Conservation (phyloP, 306 rosid genomes). For the Pterocarpus santalinus region DNA sequence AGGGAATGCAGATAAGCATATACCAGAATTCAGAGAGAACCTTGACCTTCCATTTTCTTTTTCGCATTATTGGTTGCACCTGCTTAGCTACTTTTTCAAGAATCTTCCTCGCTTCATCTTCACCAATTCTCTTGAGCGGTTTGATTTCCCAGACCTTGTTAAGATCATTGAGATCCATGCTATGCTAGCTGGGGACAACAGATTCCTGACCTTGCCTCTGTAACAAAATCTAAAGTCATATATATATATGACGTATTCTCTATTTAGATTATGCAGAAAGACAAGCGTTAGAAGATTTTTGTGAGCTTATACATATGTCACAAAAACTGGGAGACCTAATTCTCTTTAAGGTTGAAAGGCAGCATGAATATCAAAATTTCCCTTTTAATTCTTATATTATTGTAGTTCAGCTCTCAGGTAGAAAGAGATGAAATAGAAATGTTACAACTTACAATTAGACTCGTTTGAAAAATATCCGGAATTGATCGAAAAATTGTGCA, state of each 20-base stretch:
- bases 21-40: slow-evolving; percentile 71
- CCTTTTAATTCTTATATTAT: not conserved
- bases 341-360: not conserved
- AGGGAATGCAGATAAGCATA: not conserved
- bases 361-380: not conserved
- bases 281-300: not conserved
- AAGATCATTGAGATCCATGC: slow-evolving; percentile 68
- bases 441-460: not conserved
- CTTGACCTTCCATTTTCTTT: slow-evolving; percentile 64
- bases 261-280: not conserved
- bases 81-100: slow-evolving; percentile 63
- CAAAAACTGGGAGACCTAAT: not conserved
- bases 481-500: not conserved
- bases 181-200: not conserved
- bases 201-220: slow-evolving; percentile 12
- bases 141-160: slow-evolving; percentile 77
- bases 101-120: slow-evolving; percentile 61
- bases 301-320: not conserved
- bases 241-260: no score
- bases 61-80: slow-evolving; percentile 71
- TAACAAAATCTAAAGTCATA: not conserved
- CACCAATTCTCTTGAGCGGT: slow-evolving; percentile 60
- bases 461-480: not conserved
- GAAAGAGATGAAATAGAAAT: slow-evolving; percentile 22
- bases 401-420: not conserved